Base-by-base conservation (phyloP, 2,329 filamentous ascomycete species). In the Botrytis aclada region DNA sequence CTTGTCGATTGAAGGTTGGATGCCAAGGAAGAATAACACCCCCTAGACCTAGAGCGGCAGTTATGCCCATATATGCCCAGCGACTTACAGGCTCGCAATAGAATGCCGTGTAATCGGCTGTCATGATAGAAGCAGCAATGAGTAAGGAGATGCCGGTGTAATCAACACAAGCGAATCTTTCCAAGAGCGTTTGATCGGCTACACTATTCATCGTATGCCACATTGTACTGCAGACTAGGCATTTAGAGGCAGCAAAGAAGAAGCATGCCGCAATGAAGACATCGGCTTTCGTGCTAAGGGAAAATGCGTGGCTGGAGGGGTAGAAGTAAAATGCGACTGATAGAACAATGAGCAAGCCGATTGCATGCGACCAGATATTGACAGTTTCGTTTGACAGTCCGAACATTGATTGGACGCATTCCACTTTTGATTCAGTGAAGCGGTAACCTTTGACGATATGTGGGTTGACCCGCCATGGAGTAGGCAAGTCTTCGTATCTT, bases 181-280 rank as follows among this genome's bases (percentile, higher is more conserved):
- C 96, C 84, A 99, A 92, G 60, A 97, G 88, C 32, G 90, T 89
- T 79, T 97, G 91, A 77, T 97, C 93, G 29, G 95, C 94, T 71
- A 98, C 97, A 78, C 93, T 94, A 84, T 95, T 97, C 94, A 99
- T 98, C 39, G 96, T 98, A 84, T 99, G 96, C 96, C 96, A 99
- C 80, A 98, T 90, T 76, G 92, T 95, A 75, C 93, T 97, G 89
- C 96, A 99, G 80, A 95, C 90, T 72, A 99, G 88, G 80, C 95
- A 98, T 82, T 98, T 94, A 85, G 91, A 94, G 63, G 96, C 96
- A 65, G 95, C 96, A 80, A 97, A 93, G 85, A 99, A 98, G 87
- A 99, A 99, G 77, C 97, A 88, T 34, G 93, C 94, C 0, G 95
- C 95, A 75, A 99, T 94, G 80, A 96, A 88, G 74, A 98, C 89